Base-by-base conservation (phyloP, 2,329 filamentous ascomycete species). In the Fusarium xyrophilum region DNA sequence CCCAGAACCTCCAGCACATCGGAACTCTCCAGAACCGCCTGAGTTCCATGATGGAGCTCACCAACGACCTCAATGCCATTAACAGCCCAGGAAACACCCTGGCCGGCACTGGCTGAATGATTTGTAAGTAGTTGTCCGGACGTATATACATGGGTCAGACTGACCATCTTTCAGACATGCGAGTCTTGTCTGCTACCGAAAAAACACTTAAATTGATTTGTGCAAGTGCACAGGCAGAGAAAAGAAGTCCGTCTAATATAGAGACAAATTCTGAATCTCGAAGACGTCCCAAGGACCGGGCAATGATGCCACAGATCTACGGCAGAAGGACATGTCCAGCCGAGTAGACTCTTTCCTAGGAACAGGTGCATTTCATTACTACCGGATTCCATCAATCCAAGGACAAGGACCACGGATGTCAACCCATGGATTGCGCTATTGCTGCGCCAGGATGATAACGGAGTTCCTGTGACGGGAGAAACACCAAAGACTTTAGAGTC, bases 1-100 rank as follows among this genome's bases (percentile, higher is more conserved):
- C 81, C 54, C 81, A 85, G 65, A 85, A 84, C 66, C 77, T 87
- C 65, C 81, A 86, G 64, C 83, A 85, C 57, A 82, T 90, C 72
- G 78, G 76, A 63, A 81, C 82, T 60, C 82, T 85, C 52, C 82
- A 85, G 77, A 80, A 79, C 47, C 84, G 82, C 65, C 78, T 88
- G 42, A 74, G 77, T 54, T 80, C 82, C 72, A 86, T 88, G 83
- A 78, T 80, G 47, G 85, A 83, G 76, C 84, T 88, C 59, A 77
- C 76, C 50, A 70, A 70, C n/a, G 74, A 77, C 33, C 61, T 76
- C 39, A 73, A 68, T 50, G 67, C 67, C 25, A 51, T 64, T 27
- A 62, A 70, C 54, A 76, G 75, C 65, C 52, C 73, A 14, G 63
- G 65, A 40, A 62, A 70, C 57, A 65, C 60, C 44, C 78, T 76